phyloP scores from a whole-genome alignment of 768 basidiomycete species.

The Mycena pura region DNA sequence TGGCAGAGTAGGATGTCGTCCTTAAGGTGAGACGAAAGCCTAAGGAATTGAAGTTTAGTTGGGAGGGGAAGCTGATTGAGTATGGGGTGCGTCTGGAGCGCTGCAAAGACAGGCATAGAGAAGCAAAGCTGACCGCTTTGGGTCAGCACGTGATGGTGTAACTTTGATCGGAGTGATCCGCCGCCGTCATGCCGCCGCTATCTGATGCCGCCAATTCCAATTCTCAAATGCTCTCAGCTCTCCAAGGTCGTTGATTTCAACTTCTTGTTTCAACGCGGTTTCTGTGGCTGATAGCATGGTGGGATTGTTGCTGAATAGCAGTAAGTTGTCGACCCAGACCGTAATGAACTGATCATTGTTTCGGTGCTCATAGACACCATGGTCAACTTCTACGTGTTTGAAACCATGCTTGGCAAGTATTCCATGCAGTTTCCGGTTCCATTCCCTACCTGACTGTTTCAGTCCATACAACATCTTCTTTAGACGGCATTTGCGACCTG shows the following conservation, averaged over 20 bases:
- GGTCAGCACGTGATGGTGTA: too few species aligned
- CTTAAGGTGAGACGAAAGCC: too few species aligned
- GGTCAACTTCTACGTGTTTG: conserved; percentile 21
- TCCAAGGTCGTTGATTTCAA: conserved; percentile 30
- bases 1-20: too few species aligned
- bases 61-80: too few species aligned
- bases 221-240: too few species aligned
- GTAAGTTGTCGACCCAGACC: conserved; percentile 37
- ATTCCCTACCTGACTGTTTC: conserved; percentile 22
- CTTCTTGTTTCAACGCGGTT: conserved; percentile 11
- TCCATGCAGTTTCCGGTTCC: conserved; percentile 34
- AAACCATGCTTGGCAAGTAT: conserved; percentile 31
- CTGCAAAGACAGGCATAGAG: too few species aligned
- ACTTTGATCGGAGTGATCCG: too few species aligned
- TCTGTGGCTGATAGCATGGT: conserved; percentile 14
- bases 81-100: too few species aligned
- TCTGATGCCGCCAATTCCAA: too few species aligned
- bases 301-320: conserved; percentile 22
- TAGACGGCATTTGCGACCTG: not conserved
- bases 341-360: conserved; percentile 14
- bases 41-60: too few species aligned
- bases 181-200: too few species aligned
- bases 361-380: conserved; percentile 26
- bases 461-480: not conserved
- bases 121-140: too few species aligned